Evolutionary conservation across 2,329 filamentous ascomycete genomes (phyloP).

Genomic region (Xylaria sp.): DNA sequence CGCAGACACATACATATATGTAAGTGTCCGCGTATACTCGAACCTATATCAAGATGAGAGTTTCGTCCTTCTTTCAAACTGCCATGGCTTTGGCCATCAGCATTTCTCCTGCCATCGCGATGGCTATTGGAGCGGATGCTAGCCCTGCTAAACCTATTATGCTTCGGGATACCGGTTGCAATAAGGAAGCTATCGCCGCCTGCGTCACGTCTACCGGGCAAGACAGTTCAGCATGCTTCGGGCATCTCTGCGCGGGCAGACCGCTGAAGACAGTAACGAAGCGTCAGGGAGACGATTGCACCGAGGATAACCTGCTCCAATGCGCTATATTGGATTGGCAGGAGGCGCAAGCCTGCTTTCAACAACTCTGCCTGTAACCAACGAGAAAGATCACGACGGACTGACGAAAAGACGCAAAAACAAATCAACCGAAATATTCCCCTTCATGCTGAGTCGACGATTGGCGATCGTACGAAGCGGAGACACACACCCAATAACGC

Average conservation of each 20-base stretch:
- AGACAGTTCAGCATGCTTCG: slow-evolving; percentile 38
- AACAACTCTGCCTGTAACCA: slow-evolving; percentile 42
- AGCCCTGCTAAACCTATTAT: neutral
- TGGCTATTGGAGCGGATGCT: slow-evolving; percentile 18
- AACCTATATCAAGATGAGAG: slow-evolving; percentile 27
- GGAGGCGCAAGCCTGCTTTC: slow-evolving; percentile 44
- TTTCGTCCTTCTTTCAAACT: slow-evolving; percentile 15
- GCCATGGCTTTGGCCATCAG: slow-evolving; percentile 23
- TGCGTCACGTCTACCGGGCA: slow-evolving; percentile 27
- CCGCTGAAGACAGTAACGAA: slow-evolving; percentile 33
- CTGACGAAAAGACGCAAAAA: slow-evolving; percentile 12
- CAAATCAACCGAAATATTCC: neutral
- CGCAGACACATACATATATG: slow-evolving; percentile 25
- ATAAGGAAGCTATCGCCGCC: slow-evolving; percentile 17
- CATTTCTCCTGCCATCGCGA: slow-evolving; percentile 19
- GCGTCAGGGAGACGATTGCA: slow-evolving; percentile 44
- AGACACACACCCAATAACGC: neutral
- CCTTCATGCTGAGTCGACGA: neutral
- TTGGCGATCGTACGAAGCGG: slow-evolving; percentile 13
- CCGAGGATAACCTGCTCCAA: slow-evolving; percentile 44
- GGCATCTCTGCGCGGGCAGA: slow-evolving; percentile 40
- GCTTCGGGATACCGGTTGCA: slow-evolving; percentile 25
- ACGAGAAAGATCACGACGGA: neutral
- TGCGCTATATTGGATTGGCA: slow-evolving; percentile 44
- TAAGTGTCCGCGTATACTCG: slow-evolving; percentile 10